Percentiles rank a stretch among this genome's conserved stretches.
These are phyloP conservation scores for Ceratonia siliqua DNA, from an alignment of 306 rosid species.

Conservation along the genomic window DNA sequence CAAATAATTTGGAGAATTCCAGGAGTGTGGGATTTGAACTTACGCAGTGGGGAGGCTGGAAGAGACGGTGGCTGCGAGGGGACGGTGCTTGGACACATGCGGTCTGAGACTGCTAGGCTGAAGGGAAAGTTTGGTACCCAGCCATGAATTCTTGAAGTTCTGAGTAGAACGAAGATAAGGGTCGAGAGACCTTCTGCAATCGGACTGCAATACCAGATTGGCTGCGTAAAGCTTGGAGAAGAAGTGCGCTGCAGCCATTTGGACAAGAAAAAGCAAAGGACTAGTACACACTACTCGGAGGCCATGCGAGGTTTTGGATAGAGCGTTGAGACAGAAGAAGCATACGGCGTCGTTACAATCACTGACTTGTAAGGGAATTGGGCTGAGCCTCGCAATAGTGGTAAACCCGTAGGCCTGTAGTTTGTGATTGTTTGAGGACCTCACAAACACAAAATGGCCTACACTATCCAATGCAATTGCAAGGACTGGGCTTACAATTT, in stretches of 20 bases:
- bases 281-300: not conserved
- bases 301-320: not conserved
- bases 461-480: not conserved
- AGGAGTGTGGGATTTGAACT: conserved; percentile 22
- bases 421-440: not conserved
- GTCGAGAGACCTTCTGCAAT: conserved; percentile 9
- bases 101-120: conserved; percentile 32
- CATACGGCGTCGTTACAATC: not conserved
- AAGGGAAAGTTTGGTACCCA: conserved; percentile 45
- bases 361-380: not conserved
- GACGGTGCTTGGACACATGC: conserved; percentile 42
- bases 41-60: conserved; percentile 76
- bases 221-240: conserved; percentile 41
- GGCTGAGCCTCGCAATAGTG: not conserved
- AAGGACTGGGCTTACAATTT: not conserved
- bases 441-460: too few relatives aligned
- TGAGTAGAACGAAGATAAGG: conserved; percentile 18
- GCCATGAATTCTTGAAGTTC: conserved; percentile 42
- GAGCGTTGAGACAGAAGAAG: not conserved
- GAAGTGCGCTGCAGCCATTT: conserved; percentile 31
- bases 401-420: not conserved
- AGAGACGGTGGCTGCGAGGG: conserved; percentile 47
- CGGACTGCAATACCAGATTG: conserved; percentile 14
- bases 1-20: not conserved
- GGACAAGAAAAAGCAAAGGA: not conserved